Conservation (phyloP, 2,329 filamentous ascomycete species). For the Zopfia rhizophila region DNA sequence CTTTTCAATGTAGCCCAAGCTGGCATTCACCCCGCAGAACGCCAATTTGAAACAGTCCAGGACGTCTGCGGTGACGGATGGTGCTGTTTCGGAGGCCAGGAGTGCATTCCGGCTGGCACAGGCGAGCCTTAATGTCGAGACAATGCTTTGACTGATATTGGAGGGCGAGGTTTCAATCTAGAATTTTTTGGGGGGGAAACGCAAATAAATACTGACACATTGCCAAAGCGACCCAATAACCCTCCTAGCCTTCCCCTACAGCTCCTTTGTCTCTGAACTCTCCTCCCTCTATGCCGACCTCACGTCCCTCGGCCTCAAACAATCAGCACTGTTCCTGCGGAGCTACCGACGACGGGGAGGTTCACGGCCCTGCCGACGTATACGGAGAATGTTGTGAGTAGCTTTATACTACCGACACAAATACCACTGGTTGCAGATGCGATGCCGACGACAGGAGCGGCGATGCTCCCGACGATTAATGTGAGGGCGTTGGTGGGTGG, state of each 20-base stretch:
- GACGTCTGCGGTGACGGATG: conserved; percentile 20
- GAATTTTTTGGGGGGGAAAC: background rate
- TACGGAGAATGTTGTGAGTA: conserved; percentile 14
- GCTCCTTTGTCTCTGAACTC: conserved; percentile 3
- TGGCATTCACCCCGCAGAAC: conserved; percentile 17
- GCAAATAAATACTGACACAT: conserved; percentile 1
- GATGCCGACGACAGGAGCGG: conserved; percentile 7
- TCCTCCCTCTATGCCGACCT: background rate
- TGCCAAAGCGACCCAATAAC: conserved; percentile 4
- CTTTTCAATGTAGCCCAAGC: background rate
- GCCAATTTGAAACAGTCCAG: conserved; percentile 11
- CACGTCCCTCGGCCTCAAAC: conserved; percentile 10
- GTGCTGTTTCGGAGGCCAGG: conserved; percentile 16
- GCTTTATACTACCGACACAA: conserved; percentile 5
- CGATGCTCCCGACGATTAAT: conserved; percentile 1
- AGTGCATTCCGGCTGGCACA: conserved; percentile 12
- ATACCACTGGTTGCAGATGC: background rate
- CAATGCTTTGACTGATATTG: conserved; percentile 13
- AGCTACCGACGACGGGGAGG: conserved; percentile 13
- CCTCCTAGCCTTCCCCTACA: conserved; percentile 5
- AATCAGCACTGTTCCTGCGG: conserved; percentile 5
- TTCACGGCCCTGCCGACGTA: conserved; percentile 19
- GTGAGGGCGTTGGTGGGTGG: conserved; percentile 6
- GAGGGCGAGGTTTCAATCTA: conserved; percentile 4
- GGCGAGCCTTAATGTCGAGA: conserved; percentile 13